Conservation (phyloP, 2,329 filamentous ascomycete species). For the Westerdykella sp. region DNA sequence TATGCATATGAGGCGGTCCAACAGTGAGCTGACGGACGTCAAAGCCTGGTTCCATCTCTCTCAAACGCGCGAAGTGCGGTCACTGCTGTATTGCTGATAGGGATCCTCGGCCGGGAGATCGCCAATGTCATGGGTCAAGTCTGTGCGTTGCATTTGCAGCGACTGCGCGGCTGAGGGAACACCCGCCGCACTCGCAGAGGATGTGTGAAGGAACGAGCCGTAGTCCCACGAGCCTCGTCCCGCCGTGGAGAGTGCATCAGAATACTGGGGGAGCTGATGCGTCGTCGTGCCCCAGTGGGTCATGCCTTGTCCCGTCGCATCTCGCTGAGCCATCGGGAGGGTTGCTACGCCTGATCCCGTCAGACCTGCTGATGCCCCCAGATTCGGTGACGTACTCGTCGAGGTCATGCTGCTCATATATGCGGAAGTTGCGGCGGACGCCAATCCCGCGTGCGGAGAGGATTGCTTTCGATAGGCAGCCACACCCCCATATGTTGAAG, state of each 20-base stretch:
- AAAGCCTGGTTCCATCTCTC: background rate
- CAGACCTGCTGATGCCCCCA: conserved; percentile 36
- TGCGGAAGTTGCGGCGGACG: conserved; percentile 33
- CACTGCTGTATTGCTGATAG: conserved; percentile 31
- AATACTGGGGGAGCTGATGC: conserved; percentile 32
- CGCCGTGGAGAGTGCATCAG: conserved; percentile 22
- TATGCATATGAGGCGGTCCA: background rate
- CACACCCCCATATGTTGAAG: conserved; percentile 47
- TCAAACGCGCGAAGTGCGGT: conserved; percentile 35
- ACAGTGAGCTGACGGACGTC: background rate
- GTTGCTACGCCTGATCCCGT: conserved; percentile 34
- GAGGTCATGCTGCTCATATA: conserved; percentile 42
- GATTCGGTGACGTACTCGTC: conserved; percentile 42
- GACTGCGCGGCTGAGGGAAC: conserved; percentile 24
- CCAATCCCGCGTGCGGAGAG: conserved; percentile 7
- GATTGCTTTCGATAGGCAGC: conserved; percentile 44
- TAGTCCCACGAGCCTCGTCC: conserved; percentile 35
- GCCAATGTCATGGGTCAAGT: conserved; percentile 24
- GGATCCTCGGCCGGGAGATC: conserved; percentile 25
- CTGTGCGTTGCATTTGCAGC: conserved; percentile 30
- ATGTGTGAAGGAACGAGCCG: conserved; percentile 24
- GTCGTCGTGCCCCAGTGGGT: conserved; percentile 29
- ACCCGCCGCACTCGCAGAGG: conserved; percentile 14
- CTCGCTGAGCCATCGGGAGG: conserved; percentile 30
- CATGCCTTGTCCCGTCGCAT: conserved; percentile 29